Evolutionary conservation across 768 basidiomycete species (phyloP).

Genomic region (Russula virescens): DNA sequence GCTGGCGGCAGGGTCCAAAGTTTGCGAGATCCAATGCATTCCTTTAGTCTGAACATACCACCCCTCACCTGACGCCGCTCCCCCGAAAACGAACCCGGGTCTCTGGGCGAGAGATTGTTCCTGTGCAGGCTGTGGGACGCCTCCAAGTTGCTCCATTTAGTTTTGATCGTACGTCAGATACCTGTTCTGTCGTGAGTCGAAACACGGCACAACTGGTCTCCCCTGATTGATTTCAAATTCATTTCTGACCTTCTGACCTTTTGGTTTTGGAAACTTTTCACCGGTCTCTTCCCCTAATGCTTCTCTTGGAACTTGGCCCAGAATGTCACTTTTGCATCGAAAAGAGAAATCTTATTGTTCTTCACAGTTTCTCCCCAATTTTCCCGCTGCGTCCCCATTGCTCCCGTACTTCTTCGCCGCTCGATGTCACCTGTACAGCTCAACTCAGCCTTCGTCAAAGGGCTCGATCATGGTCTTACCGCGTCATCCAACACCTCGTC

Average conservation of each 20-base stretch:
- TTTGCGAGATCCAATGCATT: constrained; percentile 9
- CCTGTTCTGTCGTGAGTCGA: constrained; percentile 6
- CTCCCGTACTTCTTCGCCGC: constrained; percentile 10
- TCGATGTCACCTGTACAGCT: constrained; percentile 2
- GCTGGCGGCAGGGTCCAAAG: neutral
- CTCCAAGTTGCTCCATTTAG: neutral
- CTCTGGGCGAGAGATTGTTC: neutral
- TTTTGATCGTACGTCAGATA: neutral
- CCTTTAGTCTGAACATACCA: constrained; percentile 5
- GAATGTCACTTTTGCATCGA: no score
- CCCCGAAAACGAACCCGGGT: neutral
- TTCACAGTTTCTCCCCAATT: neutral
- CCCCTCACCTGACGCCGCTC: neutral
- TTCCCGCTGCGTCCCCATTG: neutral
- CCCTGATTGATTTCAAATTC: constrained; percentile 12
- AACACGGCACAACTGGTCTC: neutral
- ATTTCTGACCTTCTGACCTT: neutral
- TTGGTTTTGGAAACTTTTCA: neutral
- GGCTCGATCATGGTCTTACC: neutral
- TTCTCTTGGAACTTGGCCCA: constrained; percentile 3
- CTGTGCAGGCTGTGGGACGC: neutral
- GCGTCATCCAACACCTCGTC: neutral
- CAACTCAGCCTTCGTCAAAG: neutral
- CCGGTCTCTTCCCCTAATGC: neutral
- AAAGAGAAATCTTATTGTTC: no score